Conservation (phyloP, 768 basidiomycete genomes). For the Neoboletus subvelutipes region DNA sequence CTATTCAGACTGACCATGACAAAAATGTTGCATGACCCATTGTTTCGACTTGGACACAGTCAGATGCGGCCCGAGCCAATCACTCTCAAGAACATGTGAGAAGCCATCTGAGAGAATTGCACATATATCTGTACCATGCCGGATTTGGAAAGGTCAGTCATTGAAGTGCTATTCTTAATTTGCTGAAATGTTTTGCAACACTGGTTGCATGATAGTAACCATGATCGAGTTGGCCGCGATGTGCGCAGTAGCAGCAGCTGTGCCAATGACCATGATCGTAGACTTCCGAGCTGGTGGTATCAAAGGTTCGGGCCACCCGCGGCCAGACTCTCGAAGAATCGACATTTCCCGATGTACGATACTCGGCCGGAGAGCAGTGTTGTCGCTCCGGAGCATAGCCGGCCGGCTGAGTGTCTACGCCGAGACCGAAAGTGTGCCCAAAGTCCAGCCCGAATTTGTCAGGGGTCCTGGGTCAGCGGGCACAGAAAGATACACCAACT, state of each 20-base stretch:
- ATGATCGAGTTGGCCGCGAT: too few relatives aligned
- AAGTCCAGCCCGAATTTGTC: background rate
- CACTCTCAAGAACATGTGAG: too few relatives aligned
- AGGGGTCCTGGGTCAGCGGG: background rate
- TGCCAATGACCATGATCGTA: background rate
- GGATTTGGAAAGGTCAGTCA: too few relatives aligned
- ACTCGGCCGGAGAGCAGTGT: background rate
- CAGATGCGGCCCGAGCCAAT: too few relatives aligned
- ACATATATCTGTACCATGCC: too few relatives aligned
- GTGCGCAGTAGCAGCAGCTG: too few relatives aligned
- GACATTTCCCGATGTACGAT: background rate
- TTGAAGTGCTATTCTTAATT: too few relatives aligned
- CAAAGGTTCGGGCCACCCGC: too few relatives aligned
- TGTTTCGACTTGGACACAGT: background rate
- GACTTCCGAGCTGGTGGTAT: background rate
- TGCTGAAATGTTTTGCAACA: background rate
- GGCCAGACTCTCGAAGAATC: background rate
- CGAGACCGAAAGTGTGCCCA: background rate
- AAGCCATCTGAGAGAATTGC: too few relatives aligned
- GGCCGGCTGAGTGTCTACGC: background rate
- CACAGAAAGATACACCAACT: too few relatives aligned
- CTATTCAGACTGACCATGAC: too few relatives aligned
- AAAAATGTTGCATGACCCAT: background rate
- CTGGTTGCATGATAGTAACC: background rate
- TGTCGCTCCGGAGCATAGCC: background rate